Base-by-base conservation (phyloP, 805 yeast species). In the Barnettozyma botsteinii region DNA sequence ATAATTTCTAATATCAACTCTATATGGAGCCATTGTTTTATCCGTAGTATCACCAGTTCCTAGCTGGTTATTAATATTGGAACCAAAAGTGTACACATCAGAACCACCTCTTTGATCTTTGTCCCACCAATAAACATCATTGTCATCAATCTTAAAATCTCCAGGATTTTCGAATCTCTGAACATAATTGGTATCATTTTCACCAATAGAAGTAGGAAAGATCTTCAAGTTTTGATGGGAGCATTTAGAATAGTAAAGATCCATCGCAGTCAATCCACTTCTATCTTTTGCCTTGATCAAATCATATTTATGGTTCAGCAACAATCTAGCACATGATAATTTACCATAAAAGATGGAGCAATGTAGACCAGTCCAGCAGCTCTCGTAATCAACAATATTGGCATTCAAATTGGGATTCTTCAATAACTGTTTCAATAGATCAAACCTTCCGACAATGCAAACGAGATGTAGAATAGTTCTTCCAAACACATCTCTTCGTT, bases 361-460 rank as follows among this genome's bases (percentile, higher is more conserved):
- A 58, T 89, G 96, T 22, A 89, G 65, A 20, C 86, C 76, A 31
- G 85, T 83, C 82, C 94, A 88, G 2, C 86, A 83, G 54, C 76
- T 85, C 59, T 88, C 96, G 38, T 65, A 65, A 57, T 89, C 96
- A 2, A 66, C 60, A 0, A 71, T 51, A 4, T 61, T 50, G 2
- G 70, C 49, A 38, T 78, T 76, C 18, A 73, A 53, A 14, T 70
- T 68, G 8, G 71, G 67, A 46, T 55, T 70, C 38, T 65, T 67
- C 29, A 82, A 57, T 7, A 83, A 47, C 18, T 64, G 63, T 8
- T 60, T 52, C 14, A 84, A 60, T 20, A 67, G 53, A 40, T 73
- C 77, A 35, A 61, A 55, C 34, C 76, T 64, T 45, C 80, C 77
- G 33, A 69, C 47, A 25, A 75, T 56, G 29, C 80, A 67, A 14